phyloP scores from a whole-genome alignment of 73 alveolate species.

The Blepharisma stoltei region DNA sequence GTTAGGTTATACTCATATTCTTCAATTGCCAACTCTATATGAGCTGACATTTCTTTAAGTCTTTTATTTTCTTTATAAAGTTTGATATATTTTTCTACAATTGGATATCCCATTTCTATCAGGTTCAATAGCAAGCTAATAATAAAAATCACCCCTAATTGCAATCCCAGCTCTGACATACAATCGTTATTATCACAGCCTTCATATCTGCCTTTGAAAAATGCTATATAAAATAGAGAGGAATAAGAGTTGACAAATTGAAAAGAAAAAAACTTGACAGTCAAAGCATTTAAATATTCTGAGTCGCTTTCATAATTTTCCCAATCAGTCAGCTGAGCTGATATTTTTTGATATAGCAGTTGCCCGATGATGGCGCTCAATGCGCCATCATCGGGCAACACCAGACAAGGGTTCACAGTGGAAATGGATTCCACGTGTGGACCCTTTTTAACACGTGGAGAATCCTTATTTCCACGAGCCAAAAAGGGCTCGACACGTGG shows the following conservation, averaged over 20 bases:
- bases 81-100: background rate
- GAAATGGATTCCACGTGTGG: too few species aligned
- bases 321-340: slow-evolving; percentile 20
- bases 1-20: too few species aligned
- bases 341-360: background rate
- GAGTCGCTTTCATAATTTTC: slow-evolving; percentile 2
- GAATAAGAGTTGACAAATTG: slow-evolving; percentile 3
- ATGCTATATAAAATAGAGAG: slow-evolving; percentile 26
- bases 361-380: too few species aligned
- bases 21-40: too few species aligned
- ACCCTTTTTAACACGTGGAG: too few species aligned
- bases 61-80: background rate
- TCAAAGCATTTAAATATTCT: background rate
- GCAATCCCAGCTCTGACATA: background rate
- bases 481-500: too few species aligned
- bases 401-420: too few species aligned
- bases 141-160: background rate
- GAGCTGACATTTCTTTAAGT: background rate
- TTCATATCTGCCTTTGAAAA: background rate
- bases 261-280: background rate
- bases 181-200: background rate
- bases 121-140: background rate
- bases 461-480: too few species aligned
- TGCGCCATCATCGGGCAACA: too few species aligned
- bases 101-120: slow-evolving; percentile 16